Conservation (phyloP, 2,329 filamentous ascomycete species). For the Macrophomina tecta region DNA sequence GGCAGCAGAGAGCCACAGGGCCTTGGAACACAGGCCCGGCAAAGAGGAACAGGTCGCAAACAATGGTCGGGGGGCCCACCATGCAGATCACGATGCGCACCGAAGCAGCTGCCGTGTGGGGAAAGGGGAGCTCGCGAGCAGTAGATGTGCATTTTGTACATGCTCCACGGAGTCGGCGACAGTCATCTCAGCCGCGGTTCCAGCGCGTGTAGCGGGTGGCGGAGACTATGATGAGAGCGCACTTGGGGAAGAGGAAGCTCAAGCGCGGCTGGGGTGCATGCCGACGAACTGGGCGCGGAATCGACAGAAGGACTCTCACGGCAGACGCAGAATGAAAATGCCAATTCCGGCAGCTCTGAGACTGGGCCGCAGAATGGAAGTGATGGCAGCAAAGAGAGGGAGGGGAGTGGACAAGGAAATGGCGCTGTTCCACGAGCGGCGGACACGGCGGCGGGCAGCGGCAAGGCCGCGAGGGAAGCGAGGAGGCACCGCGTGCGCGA, state of each 20-base stretch:
- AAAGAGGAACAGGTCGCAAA: neutral
- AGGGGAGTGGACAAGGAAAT: no score
- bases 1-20: neutral
- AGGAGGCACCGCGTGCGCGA: neutral
- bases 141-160: no score
- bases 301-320: neutral
- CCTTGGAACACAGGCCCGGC: neutral
- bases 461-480: neutral
- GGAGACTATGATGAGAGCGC: neutral
- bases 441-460: no score
- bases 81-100: constrained; percentile 19
- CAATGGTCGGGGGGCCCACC: neutral
- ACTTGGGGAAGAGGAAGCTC: neutral
- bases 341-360: no score
- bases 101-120: neutral
- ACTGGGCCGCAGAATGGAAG: no score
- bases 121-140: neutral
- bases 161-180: neutral
- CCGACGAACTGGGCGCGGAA: neutral
- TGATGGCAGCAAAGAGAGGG: no score
- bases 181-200: neutral
- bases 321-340: no score
- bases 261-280: neutral
- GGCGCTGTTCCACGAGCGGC: no score
- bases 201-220: neutral